Evolutionary conservation across 768 basidiomycete species (phyloP).

Genomic region (Phanerochaete sordida): DNA sequence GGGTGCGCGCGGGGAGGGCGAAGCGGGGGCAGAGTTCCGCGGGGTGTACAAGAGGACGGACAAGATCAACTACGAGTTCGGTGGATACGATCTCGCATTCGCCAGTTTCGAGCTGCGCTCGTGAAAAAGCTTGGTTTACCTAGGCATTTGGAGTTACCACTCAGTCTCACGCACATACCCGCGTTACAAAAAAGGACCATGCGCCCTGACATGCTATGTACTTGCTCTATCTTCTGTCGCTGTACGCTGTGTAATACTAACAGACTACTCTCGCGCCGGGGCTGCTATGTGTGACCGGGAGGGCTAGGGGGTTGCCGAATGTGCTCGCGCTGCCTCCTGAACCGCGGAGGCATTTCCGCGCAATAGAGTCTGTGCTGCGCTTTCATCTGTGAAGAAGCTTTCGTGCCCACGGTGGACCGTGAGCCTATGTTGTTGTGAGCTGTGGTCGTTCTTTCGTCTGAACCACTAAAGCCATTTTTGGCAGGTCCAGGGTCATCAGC

Average conservation of each 20-base stretch:
- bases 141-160: not conserved
- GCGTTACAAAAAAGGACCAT: not conserved
- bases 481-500: not conserved
- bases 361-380: not conserved
- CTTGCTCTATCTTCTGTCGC: not conserved
- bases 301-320: too few species aligned
- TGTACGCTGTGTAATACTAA: not conserved
- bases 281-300: not conserved
- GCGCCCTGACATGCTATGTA: not conserved
- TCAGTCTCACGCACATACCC: not conserved
- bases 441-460: constrained; percentile 3
- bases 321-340: too few species aligned
- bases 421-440: not conserved
- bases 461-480: constrained; percentile 5
- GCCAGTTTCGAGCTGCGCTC: constrained; percentile 70
- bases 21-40: constrained; percentile 15
- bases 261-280: not conserved
- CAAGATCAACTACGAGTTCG: constrained; percentile 98
- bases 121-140: constrained; percentile 8
- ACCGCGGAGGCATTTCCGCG: not conserved
- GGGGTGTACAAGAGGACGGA: constrained; percentile 77
- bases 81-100: constrained; percentile 87
- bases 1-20: constrained; percentile 7
- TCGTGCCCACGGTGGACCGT: not conserved
- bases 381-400: not conserved